Evolutionary conservation across 2,329 filamentous ascomycete genomes (phyloP).

Genomic region (Meredithiella fracta): DNA sequence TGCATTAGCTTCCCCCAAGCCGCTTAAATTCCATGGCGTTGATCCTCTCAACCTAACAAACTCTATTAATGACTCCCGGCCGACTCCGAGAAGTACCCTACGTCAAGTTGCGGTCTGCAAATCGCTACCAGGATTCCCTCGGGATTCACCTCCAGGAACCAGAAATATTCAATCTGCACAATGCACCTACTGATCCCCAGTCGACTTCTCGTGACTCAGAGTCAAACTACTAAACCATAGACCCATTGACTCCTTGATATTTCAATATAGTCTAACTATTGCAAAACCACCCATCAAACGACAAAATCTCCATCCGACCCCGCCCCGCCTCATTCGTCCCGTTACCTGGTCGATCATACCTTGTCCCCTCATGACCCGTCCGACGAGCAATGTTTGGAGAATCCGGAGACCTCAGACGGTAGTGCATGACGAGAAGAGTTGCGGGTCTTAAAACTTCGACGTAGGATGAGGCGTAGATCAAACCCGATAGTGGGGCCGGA

Average conservation of each 20-base stretch:
- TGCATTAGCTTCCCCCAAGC: no score
- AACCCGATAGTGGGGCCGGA: background rate
- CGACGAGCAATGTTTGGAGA: background rate
- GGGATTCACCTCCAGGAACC: background rate
- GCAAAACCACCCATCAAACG: background rate
- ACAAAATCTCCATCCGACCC: background rate
- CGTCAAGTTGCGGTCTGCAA: background rate
- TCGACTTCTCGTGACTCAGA: background rate
- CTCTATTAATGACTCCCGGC: no score
- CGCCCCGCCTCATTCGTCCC: background rate
- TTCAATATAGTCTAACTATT: background rate
- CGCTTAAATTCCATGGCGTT: no score
- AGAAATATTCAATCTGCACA: background rate
- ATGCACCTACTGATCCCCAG: background rate
- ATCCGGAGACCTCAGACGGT: background rate
- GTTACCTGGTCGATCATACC: background rate
- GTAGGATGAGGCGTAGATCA: background rate
- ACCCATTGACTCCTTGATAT: background rate
- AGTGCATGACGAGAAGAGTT: background rate
- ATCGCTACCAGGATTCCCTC: background rate
- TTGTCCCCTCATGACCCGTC: background rate
- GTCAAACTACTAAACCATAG: no score
- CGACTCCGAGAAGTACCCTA: no score
- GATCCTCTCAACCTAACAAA: no score
- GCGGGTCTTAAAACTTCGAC: background rate